Evolutionary conservation across 768 basidiomycete genomes (phyloP).

Genomic region (Collybia nuda): DNA sequence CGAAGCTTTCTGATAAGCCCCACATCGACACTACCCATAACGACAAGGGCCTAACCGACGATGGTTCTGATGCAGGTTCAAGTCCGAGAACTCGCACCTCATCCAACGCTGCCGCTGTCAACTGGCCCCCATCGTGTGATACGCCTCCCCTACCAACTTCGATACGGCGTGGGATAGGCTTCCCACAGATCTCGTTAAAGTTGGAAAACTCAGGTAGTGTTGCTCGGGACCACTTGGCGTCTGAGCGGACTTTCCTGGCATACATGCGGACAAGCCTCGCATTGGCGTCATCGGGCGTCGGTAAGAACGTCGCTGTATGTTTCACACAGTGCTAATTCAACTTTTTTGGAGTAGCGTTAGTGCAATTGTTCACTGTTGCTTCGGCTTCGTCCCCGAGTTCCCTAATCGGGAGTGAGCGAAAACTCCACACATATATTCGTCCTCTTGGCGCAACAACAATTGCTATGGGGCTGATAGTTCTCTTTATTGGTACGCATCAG

Average conservation of each 20-base stretch:
- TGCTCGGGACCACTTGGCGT: slow-evolving; percentile 53
- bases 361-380: slow-evolving; percentile 20
- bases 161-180: neutral
- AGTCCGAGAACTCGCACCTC: neutral
- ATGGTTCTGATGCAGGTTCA: neutral
- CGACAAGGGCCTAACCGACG: too few species aligned
- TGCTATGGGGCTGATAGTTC: slow-evolving; percentile 15
- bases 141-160: neutral
- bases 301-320: slow-evolving; percentile 5
- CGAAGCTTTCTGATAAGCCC: slow-evolving; percentile 1
- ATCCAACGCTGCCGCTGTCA: neutral
- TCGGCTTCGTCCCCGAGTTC: slow-evolving; percentile 8
- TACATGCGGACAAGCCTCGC: slow-evolving; percentile 53
- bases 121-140: neutral
- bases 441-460: slow-evolving; percentile 21
- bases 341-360: slow-evolving; percentile 11
- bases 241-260: slow-evolving; percentile 53
- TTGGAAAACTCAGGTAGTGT: slow-evolving; percentile 52
- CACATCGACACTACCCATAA: neutral
- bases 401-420: slow-evolving; percentile 7
- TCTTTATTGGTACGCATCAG: slow-evolving; percentile 14
- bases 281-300: slow-evolving; percentile 52
- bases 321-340: neutral
- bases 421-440: slow-evolving; percentile 19
- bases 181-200: slow-evolving; percentile 11